Conservation (phyloP, 2,329 filamentous ascomycete genomes). For the Cladosporium sp. region DNA sequence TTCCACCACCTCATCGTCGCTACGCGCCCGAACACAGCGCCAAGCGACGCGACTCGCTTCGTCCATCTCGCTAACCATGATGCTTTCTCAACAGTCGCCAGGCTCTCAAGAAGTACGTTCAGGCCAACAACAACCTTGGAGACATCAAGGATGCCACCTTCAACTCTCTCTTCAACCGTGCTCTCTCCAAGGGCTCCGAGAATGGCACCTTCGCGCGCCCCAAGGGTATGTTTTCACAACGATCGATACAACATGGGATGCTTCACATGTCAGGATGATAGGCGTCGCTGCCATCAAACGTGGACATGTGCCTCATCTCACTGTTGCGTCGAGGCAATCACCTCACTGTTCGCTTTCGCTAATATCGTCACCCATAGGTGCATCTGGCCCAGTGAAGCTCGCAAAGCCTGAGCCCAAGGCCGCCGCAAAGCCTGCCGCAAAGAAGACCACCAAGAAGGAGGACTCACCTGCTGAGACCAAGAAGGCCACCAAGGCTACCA, state of each 20-base stretch:
- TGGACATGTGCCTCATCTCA: neutral
- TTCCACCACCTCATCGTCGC: neutral
- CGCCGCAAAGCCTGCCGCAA: conserved; percentile 27
- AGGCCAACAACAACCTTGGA: conserved; percentile 64
- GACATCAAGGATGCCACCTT: conserved; percentile 54
- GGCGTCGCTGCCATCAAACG: neutral
- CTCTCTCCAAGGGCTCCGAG: conserved; percentile 75
- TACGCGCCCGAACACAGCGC: neutral
- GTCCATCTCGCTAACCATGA: neutral
- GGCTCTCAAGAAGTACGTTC: conserved; percentile 71
- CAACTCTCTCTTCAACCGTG: conserved; percentile 79
- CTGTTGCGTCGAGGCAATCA: neutral
- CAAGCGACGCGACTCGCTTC: neutral
- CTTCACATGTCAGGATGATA: neutral
- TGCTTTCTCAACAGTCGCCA: conserved; percentile 52
- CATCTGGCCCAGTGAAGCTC: conserved; percentile 88
- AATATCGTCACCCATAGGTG: conserved; percentile 48
- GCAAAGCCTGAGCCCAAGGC: conserved; percentile 40
- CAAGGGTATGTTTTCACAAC: conserved; percentile 64
- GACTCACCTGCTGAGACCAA: conserved; percentile 35
- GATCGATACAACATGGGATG: conserved; percentile 18
- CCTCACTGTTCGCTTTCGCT: conserved; percentile 14
- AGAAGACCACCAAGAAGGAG: conserved; percentile 37
- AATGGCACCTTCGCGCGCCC: conserved; percentile 84
- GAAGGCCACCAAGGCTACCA: conserved; percentile 40